Evolutionary conservation across 169 alveolate species (phyloP).

Genomic region (Plasmodium coatneyi): DNA sequence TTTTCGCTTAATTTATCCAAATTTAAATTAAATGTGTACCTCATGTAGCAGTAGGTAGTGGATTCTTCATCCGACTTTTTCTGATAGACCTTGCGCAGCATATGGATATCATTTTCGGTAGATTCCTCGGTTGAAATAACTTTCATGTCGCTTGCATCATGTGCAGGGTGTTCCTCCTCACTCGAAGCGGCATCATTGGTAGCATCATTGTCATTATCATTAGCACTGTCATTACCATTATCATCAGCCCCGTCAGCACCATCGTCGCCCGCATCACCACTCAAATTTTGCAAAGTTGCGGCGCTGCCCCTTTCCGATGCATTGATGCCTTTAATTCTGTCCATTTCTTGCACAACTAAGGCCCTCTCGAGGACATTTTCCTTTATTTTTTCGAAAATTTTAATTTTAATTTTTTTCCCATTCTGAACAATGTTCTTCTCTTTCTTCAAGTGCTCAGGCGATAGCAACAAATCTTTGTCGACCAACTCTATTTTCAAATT

Average conservation of each 20-base stretch:
- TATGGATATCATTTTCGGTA: conserved; percentile 66
- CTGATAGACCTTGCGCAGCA: conserved; percentile 71
- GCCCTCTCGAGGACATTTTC: conserved; percentile 70
- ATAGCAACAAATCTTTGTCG: conserved; percentile 45
- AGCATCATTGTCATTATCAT: not conserved
- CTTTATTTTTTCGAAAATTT: conserved; percentile 55
- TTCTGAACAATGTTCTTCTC: conserved; percentile 37
- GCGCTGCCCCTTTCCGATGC: not conserved
- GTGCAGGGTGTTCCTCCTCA: not conserved
- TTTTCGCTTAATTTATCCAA: conserved; percentile 67
- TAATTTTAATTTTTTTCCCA: conserved; percentile 57
- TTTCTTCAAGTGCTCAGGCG: conserved; percentile 63
- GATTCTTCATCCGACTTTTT: conserved; percentile 12
- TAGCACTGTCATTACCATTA: too few species aligned
- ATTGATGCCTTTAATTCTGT: conserved; percentile 15
- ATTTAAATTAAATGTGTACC: conserved; percentile 66
- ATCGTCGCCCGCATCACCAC: conserved; percentile 14
- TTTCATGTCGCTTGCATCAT: conserved; percentile 24
- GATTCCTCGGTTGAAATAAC: conserved; percentile 72
- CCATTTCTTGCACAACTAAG: conserved; percentile 36
- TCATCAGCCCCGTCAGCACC: not conserved
- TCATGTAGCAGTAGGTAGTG: conserved; percentile 61
- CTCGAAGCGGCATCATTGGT: not conserved
- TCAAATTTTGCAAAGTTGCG: conserved; percentile 14
- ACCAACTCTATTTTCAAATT: conserved; percentile 62